These are phyloP conservation scores for Sarcodon sp. DNA, from an alignment of 768 basidiomycete genomes.

Conservation along the genomic window DNA sequence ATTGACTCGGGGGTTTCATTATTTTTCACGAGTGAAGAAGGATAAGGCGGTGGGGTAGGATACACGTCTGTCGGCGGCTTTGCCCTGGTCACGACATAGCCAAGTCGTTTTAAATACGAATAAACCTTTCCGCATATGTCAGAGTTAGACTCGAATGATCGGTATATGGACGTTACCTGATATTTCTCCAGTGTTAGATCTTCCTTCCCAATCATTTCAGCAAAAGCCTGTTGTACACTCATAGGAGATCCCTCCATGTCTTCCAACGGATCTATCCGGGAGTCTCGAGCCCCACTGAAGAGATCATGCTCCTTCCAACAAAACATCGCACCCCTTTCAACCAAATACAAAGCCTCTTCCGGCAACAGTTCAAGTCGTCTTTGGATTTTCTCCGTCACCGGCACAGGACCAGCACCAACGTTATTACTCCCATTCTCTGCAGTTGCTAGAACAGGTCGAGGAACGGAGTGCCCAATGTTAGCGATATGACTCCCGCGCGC, in stretches of 20 bases:
- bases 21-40: constrained; percentile 5
- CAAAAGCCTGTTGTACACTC: constrained; percentile 84
- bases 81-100: constrained; percentile 80
- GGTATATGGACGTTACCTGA: constrained; percentile 42
- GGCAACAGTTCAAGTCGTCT: constrained; percentile 81
- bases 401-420: background rate
- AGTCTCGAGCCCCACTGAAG: background rate
- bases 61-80: constrained; percentile 43
- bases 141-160: constrained; percentile 1
- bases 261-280: constrained; percentile 13
- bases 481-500: constrained; percentile 76
- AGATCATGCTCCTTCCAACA: constrained; percentile 53
- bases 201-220: constrained; percentile 72
- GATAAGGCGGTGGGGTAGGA: constrained; percentile 29
- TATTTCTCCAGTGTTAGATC: constrained; percentile 76
- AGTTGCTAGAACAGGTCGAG: constrained; percentile 23
- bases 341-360: constrained; percentile 89
- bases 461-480: constrained; percentile 69
- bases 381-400: constrained; percentile 24
- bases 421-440: constrained; percentile 13
- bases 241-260: constrained; percentile 55
- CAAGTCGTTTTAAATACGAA: constrained; percentile 83
- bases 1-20: constrained; percentile 11
- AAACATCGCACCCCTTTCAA: constrained; percentile 81
- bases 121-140: constrained; percentile 51